phyloP scores from a whole-genome alignment of 2,329 filamentous ascomycete species.

The Fusarium siculi region DNA sequence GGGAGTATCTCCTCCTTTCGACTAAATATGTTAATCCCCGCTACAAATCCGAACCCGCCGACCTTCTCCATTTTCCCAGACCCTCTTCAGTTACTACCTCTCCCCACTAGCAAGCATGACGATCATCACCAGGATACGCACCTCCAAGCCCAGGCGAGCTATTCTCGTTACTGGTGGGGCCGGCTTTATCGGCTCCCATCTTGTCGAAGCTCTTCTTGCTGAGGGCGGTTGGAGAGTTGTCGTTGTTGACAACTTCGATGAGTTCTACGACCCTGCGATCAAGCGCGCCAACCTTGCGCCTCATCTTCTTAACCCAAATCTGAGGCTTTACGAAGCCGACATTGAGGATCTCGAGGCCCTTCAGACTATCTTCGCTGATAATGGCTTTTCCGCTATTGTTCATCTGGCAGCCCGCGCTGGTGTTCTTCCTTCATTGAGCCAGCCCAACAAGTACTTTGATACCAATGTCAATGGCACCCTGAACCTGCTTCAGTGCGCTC shows the following conservation, averaged over 20 bases:
- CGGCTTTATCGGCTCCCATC: conserved; percentile 19
- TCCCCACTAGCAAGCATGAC: conserved; percentile 9
- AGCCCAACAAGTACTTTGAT: conserved; percentile 6
- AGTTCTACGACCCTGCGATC: conserved; percentile 11
- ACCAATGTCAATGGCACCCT: conserved; percentile 12
- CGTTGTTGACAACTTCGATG: conserved; percentile 13
- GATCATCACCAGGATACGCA: conserved; percentile 9
- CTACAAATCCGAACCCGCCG: neutral
- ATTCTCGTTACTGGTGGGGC: conserved; percentile 16
- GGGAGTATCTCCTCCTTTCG: neutral
- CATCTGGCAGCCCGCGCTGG: conserved; percentile 15
- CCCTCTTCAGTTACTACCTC: neutral
- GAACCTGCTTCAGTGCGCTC: conserved; percentile 6
- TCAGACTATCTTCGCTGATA: neutral
- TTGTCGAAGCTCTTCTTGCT: conserved; percentile 9
- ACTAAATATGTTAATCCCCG: neutral
- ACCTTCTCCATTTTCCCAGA: neutral
- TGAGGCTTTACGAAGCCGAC: conserved; percentile 9
- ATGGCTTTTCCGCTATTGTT: neutral
- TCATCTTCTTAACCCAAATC: neutral
- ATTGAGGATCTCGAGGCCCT: conserved; percentile 6
- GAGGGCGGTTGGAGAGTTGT: conserved; percentile 16
- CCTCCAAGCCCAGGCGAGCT: neutral
- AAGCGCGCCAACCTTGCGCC: conserved; percentile 15
- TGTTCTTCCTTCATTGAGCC: conserved; percentile 2